Conservation (phyloP, 2,329 filamentous ascomycete species). For the Bipolaris cookei region DNA sequence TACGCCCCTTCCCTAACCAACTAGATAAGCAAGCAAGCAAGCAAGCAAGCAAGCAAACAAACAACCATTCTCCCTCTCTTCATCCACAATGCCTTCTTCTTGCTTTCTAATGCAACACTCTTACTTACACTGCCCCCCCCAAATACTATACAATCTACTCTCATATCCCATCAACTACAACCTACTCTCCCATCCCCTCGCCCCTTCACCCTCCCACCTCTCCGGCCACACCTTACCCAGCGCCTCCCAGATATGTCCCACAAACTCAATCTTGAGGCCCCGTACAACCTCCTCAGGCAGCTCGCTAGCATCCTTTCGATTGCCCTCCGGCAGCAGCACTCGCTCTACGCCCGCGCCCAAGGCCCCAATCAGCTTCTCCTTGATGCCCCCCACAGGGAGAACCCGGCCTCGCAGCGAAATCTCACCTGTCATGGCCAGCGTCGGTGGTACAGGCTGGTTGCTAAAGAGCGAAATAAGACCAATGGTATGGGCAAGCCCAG, state of each 20-base stretch:
- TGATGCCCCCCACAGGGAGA: slow-evolving; percentile 94
- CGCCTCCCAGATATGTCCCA: slow-evolving; percentile 95
- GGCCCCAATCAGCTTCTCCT: slow-evolving; percentile 97
- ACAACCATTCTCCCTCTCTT: no score
- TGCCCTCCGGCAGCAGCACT: slow-evolving; percentile 84
- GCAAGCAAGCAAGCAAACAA: no score
- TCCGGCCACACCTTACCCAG: slow-evolving; percentile 92
- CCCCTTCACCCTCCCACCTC: slow-evolving; percentile 73
- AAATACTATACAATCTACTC: background rate
- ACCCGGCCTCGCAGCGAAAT: slow-evolving; percentile 84
- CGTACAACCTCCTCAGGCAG: slow-evolving; percentile 87
- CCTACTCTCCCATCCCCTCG: slow-evolving; percentile 72
- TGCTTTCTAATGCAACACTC: background rate
- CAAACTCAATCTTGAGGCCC: slow-evolving; percentile 86
- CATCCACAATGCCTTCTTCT: no score
- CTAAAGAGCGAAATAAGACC: slow-evolving; percentile 90
- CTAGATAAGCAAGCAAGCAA: no score
- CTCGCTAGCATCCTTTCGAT: slow-evolving; percentile 91
- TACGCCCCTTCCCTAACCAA: no score
- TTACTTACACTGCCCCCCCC: no score
- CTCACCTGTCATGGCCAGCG: slow-evolving; percentile 91
- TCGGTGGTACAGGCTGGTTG: slow-evolving; percentile 83
- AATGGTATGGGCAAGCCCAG: slow-evolving; percentile 91
- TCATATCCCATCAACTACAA: slow-evolving; percentile 59
- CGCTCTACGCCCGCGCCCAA: slow-evolving; percentile 92